Base-by-base conservation (phyloP, 176 grass and related monocot genomes). In the Eragrostis nindensis region DNA sequence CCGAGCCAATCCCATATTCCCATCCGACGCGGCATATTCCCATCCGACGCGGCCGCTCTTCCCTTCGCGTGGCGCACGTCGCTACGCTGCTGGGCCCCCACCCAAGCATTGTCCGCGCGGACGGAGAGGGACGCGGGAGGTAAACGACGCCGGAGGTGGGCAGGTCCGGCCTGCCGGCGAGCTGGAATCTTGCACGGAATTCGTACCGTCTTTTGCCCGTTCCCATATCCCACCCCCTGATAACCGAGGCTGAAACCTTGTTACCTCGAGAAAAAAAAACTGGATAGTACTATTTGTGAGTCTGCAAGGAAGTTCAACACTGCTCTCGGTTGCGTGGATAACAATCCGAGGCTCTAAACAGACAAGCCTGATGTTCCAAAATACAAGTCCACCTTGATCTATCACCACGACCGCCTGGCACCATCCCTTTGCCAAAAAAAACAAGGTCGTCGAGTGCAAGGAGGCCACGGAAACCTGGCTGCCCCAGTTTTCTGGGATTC, bases 1-100 rank as follows among this genome's bases (percentile, higher is more conserved):
- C 36, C 75, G 76, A 13, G 68, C 47, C 84, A 5, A 80, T 39
- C 77, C 65, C 6, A n/a, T n/a, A 47, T 54, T 24, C 77, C 65
- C 3, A 25, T 66, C 70, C 60, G n/a, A n/a, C n/a, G n/a, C n/a
- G n/a, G n/a, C n/a, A n/a, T 3, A 47, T 54, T 24, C 77, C 65
- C 3, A 25, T 66, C 70, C 60, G 4, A 32, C 62, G 74, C 66
- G 19, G 9, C n/a, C 22, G 10, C 54, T 57, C 5, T 60, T 42
- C 15, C 29, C 27, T 30, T 27, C n/a, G 68, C 36, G 56, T 85
- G 75, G 67, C 67, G 38, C 68, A 4, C 46, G 55, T 22, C 21
- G 83, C 5, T 48, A 9, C 43, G 11, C 17, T 7, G 15, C 30
- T n/a, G n/a, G 40, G 11, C 36, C 1, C 25, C 18, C 63, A n/a